Evolutionary conservation across 768 basidiomycete genomes (phyloP), one percentile per base, ranked within the genome.

Genomic region (Calocybe cyanea): DNA sequence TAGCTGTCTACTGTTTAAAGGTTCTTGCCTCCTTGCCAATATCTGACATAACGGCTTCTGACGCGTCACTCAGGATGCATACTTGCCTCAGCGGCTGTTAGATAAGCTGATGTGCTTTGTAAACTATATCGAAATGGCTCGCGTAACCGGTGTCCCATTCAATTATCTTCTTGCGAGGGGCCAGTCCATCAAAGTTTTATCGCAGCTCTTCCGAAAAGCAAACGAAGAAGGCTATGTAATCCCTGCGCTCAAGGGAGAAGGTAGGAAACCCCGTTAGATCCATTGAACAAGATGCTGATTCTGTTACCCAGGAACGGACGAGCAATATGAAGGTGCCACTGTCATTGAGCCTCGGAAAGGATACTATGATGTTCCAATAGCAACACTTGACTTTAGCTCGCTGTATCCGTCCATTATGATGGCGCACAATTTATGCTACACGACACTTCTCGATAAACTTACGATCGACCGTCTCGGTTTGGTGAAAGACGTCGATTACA

Each of bases 321-420:
- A 98, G 49, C 92, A 96, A 59, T 99, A 99, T 55, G 96, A 98
- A 70, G 96, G 96, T 52, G 96, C 96, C 3, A 99, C 93, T 9
- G 96, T 99, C 57, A 98, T 99, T 54, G 96, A 99, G 60, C 96
- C 96, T 3, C 83, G 78, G 63, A 92, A 85, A 59, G 96, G 95
- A 0, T 99, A 92, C 65, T 99, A 98, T 61, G 92, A 96, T 60
- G 80, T 83, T 0, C 96, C 96, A 1, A 97, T 99, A 57, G 94
- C 96, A 10, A 98, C 96, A 0, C 80, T 99, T 38, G 96, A 99
- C 77, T 99, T 99, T 69, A 93, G 92, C 48, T 97, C 94, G 1
- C 76, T 99, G 50, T 99, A 99, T 65, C 96, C 96, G 3, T 98
- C 96, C 0, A 98, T 99, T 68, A 99, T 99, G 96, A 97, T 97